phyloP scores from a whole-genome alignment of 306 rosid species.

The Hylodesmum podocarpum region DNA sequence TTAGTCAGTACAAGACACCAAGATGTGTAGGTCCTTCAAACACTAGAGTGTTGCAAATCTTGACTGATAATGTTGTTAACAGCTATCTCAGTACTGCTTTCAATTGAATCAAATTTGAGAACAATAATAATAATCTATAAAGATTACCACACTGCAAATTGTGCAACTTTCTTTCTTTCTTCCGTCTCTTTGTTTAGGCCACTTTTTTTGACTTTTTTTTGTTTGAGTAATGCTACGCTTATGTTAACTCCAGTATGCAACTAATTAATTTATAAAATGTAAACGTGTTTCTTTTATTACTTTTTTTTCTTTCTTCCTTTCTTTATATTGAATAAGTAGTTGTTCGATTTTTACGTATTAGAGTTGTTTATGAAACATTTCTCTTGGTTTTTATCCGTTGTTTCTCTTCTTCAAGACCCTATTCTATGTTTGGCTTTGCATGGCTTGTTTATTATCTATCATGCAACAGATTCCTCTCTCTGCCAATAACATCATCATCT shows the following conservation, averaged over 20 bases:
- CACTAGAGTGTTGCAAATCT: constrained; percentile 59
- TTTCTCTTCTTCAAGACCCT: background rate
- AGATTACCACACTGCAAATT: background rate
- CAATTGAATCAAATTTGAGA: constrained; percentile 26
- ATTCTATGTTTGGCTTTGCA: background rate
- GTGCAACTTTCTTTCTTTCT: background rate
- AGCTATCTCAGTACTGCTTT: constrained; percentile 67
- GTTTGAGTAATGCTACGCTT: no score
- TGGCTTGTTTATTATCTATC: background rate
- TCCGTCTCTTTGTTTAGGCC: background rate
- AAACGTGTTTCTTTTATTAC: no score
- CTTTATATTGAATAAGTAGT: no score
- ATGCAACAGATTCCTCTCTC: background rate
- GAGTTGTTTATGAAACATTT: no score
- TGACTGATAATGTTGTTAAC: constrained; percentile 57
- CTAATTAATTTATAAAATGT: no score
- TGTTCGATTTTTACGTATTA: no score
- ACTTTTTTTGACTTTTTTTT: no score
- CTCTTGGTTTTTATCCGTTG: background rate
- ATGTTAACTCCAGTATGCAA: no score
- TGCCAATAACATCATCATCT: background rate
- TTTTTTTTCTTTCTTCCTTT: no score
- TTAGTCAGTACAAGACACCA: constrained; percentile 87
- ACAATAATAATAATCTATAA: background rate
- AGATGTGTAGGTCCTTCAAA: constrained; percentile 65